Evolutionary conservation across 371 early-diverging fungal species (phyloP).

Genomic region (Mucor indicus): DNA sequence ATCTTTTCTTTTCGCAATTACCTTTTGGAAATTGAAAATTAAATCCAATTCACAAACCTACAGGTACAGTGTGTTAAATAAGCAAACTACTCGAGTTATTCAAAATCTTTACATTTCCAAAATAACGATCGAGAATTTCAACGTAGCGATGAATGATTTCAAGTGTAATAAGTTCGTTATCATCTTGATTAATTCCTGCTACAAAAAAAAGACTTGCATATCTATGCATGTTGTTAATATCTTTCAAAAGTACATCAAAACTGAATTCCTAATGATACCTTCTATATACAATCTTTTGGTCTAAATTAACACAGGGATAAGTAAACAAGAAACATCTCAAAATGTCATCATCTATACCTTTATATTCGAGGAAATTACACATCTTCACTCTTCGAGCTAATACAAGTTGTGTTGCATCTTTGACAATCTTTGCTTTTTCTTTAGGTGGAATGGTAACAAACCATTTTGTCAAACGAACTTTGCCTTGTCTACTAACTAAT

Average conservation of each 20-base stretch:
- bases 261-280: no score
- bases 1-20: slow-evolving; percentile 11
- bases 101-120: slow-evolving; percentile 78
- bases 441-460: slow-evolving; percentile 86
- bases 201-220: slow-evolving; percentile 96
- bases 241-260: no score
- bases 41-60: slow-evolving; percentile 88
- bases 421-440: slow-evolving; percentile 92
- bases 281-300: slow-evolving; percentile 92
- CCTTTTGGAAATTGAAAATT: slow-evolving; percentile 87
- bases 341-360: slow-evolving; percentile 55
- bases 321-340: no score
- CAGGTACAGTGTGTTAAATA: no score
- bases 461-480: slow-evolving; percentile 95
- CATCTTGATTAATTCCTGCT: slow-evolving; percentile 86
- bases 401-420: slow-evolving; percentile 91
- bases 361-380: slow-evolving; percentile 97
- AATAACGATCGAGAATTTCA: slow-evolving; percentile 94
- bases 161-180: slow-evolving; percentile 91
- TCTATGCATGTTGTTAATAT: slow-evolving; percentile 41
- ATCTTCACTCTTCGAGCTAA: slow-evolving; percentile 88
- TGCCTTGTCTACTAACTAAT: slow-evolving; percentile 75
- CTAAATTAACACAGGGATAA: slow-evolving; percentile 28
- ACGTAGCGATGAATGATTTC: slow-evolving; percentile 98
- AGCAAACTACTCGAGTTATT: neutral